Percentiles rank a stretch among this genome's conserved stretches.
These are phyloP conservation scores for Tilletiopsis washingtonensis DNA, from an alignment of 1,284 basidiomycete genomes.

Conservation along the genomic window DNA sequence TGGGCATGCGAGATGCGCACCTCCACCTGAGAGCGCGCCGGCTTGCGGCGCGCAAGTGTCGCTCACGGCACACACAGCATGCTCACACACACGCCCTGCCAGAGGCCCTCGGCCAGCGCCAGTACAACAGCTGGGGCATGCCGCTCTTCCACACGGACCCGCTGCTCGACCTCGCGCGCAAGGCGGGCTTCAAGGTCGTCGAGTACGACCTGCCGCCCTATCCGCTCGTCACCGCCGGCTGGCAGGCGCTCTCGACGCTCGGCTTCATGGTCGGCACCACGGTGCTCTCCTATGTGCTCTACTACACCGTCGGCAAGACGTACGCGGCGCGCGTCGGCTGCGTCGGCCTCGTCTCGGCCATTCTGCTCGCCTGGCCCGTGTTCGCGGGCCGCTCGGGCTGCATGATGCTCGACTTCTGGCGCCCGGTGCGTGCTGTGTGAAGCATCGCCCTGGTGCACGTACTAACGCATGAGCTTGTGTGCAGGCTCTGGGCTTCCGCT, in stretches of 20 bases:
- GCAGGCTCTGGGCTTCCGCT: constrained; percentile 39
- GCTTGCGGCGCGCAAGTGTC: not conserved
- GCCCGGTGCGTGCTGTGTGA: constrained; percentile 13
- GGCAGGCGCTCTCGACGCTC: constrained; percentile 20
- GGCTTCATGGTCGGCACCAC: constrained; percentile 27
- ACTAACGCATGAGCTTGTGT: too few relatives aligned
- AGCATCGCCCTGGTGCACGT: too few relatives aligned
- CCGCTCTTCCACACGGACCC: constrained; percentile 5
- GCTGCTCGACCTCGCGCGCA: constrained; percentile 4
- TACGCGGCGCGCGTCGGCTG: constrained; percentile 20
- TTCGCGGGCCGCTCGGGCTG: constrained; percentile 27
- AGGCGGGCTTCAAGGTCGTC: constrained; percentile 13
- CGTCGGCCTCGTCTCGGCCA: constrained; percentile 17
- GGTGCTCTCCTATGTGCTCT: constrained; percentile 29
- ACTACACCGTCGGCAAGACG: constrained; percentile 26
- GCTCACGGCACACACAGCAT: not conserved
- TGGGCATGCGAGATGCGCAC: constrained; percentile 16
- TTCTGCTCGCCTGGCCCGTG: constrained; percentile 31
- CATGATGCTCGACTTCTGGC: constrained; percentile 42
- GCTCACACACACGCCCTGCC: not conserved
- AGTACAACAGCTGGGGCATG: not conserved
- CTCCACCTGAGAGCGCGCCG: constrained; percentile 14
- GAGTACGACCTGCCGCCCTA: constrained; percentile 37
- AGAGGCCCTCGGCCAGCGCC: not conserved
- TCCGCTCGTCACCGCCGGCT: constrained; percentile 16